Conservation (phyloP, 2,329 filamentous ascomycete species). For the Cadophora luteo-olivacea region DNA sequence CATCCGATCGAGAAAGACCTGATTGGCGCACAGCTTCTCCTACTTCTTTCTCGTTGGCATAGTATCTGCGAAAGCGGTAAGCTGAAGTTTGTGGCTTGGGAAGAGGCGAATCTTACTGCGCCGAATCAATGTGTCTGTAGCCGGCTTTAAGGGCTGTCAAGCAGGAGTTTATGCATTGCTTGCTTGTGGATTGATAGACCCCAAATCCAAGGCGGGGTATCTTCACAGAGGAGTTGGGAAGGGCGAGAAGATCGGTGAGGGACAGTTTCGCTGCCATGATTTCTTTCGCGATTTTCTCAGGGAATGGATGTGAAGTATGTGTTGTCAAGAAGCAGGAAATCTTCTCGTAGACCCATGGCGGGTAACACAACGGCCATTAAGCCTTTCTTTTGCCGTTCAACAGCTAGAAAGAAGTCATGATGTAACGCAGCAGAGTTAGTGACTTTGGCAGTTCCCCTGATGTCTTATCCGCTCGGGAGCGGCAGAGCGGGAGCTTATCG, state of each 20-base stretch:
- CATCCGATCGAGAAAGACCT: conserved; percentile 59
- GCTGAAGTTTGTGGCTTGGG: background rate
- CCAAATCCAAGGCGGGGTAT: conserved; percentile 76
- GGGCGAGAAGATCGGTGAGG: conserved; percentile 31
- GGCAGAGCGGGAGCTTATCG: background rate
- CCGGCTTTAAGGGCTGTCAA: conserved; percentile 62
- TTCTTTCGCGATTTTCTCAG: background rate
- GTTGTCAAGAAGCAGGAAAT: background rate
- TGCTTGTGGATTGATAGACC: conserved; percentile 66
- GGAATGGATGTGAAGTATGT: background rate
- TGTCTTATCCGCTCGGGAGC: conserved; percentile 5
- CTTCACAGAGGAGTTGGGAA: conserved; percentile 47
- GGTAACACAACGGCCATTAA: background rate
- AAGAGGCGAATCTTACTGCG: conserved; percentile 45
- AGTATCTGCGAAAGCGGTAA: conserved; percentile 55
- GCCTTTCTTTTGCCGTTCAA: no score
- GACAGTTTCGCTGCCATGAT: conserved; percentile 34
- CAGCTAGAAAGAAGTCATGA: background rate
- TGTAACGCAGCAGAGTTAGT: background rate
- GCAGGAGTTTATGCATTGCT: conserved; percentile 63
- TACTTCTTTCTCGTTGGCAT: conserved; percentile 72
- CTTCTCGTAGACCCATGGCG: background rate
- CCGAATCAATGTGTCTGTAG: conserved; percentile 71
- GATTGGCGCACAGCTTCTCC: conserved; percentile 66
- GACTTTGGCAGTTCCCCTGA: background rate